phyloP scores from a whole-genome alignment of 1,284 basidiomycete species.

The Porogramme epimiltina region DNA sequence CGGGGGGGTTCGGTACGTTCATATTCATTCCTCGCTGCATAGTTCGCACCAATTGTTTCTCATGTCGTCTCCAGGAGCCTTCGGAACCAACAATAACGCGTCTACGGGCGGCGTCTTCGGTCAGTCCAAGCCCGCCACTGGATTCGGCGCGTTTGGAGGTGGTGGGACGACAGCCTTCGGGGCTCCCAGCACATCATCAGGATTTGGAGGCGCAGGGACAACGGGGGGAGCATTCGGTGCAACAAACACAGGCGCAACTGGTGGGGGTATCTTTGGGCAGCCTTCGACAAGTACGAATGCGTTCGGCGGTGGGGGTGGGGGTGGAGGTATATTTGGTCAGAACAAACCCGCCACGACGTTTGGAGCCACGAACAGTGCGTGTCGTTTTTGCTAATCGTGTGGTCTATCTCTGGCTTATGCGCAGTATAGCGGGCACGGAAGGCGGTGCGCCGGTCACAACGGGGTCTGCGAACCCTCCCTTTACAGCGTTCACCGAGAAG shows the following conservation, averaged over 20 bases:
- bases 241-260: slow-evolving; percentile 15
- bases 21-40: slow-evolving; percentile 8
- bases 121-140: slow-evolving; percentile 62
- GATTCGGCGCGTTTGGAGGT: slow-evolving; percentile 69
- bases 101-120: slow-evolving; percentile 55
- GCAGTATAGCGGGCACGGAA: slow-evolving; percentile 5
- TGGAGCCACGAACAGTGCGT: slow-evolving; percentile 40
- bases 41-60: slow-evolving; percentile 4
- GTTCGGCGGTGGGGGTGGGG: slow-evolving; percentile 32
- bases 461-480: slow-evolving; percentile 64
- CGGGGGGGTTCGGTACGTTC: slow-evolving; percentile 60
- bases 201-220: slow-evolving; percentile 52
- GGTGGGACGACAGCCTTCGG: slow-evolving; percentile 44
- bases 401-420: not conserved
- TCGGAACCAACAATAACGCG: slow-evolving; percentile 47
- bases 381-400: not conserved
- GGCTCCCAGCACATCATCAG: slow-evolving; percentile 33
- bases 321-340: slow-evolving; percentile 44
- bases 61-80: slow-evolving; percentile 46
- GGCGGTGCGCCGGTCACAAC: slow-evolving; percentile 56
- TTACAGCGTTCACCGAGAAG: slow-evolving; percentile 57
- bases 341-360: slow-evolving; percentile 51
- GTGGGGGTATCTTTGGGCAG: slow-evolving; percentile 26
- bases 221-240: slow-evolving; percentile 32
- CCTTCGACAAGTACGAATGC: slow-evolving; percentile 27